Evolutionary conservation across 768 basidiomycete species (phyloP).

Genomic region (Agaricus sinodeliciosus): DNA sequence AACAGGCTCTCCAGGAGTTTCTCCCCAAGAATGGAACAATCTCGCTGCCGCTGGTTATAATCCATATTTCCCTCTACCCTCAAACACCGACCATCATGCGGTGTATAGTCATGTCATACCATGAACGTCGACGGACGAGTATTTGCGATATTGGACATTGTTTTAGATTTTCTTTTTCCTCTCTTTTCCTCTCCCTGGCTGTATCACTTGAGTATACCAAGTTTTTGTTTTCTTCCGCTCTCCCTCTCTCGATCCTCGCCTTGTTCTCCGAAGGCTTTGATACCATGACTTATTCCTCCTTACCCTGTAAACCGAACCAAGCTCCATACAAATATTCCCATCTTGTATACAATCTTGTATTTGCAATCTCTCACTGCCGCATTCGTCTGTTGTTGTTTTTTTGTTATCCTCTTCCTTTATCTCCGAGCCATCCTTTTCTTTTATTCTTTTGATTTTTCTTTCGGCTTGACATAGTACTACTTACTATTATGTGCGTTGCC

Average conservation of each 20-base stretch:
- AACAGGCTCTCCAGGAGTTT: conserved; percentile 38
- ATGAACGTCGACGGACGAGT: conserved; percentile 23
- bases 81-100: conserved; percentile 38
- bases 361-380: background rate
- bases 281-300: background rate
- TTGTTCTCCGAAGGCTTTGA: background rate
- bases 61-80: conserved; percentile 58
- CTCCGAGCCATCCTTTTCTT: background rate
- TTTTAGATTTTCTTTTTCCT: conserved; percentile 6
- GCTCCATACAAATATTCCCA: background rate
- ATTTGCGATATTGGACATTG: background rate
- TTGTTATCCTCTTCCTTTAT: background rate
- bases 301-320: background rate
- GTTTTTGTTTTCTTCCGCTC: background rate
- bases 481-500: conserved; percentile 3
- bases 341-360: conserved; percentile 9
- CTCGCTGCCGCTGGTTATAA: conserved; percentile 53
- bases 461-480: background rate
- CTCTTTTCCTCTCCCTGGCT: conserved; percentile 1
- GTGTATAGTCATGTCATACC: conserved; percentile 55
- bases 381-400: background rate
- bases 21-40: conserved; percentile 58
- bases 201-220: background rate
- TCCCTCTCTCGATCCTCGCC: background rate
- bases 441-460: background rate